Evolutionary conservation across 768 basidiomycete genomes (phyloP), one percentile per base, ranked within the genome.

Genomic region (Tulasnella sp.): DNA sequence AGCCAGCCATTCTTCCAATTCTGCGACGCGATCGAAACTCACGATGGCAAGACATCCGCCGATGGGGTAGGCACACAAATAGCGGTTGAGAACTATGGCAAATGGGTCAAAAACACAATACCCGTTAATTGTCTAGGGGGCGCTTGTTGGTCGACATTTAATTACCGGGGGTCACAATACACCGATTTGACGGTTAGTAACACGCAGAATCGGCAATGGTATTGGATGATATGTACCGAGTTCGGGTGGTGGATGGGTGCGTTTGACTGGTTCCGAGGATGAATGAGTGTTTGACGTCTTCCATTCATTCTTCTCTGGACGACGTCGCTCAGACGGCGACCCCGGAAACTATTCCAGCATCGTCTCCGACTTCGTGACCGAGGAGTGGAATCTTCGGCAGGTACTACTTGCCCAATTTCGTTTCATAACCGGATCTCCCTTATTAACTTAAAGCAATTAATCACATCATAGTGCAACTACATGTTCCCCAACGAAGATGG

Each of bases 401-500:
- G 62, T 68, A 12, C 24, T 5, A 52, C 24, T n/a, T n/a, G n/a
- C n/a, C n/a, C n/a, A n/a, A n/a, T n/a, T n/a, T n/a, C n/a, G n/a
- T n/a, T n/a, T n/a, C n/a, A n/a, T n/a, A n/a, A n/a, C n/a, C n/a
- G n/a, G n/a, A n/a, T n/a, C 48, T 52, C 48, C 48, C 10, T 24
- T 24, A 4, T 52, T 24, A 9, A 52, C 48, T 52, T 24, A 52
- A 8, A n/a, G 52, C 52, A 52, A 52, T 24, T 3, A 24, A 21
- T 12, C 7, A 52, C 52, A 1, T 52, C 52, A 1, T 52, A 52
- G 21, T 80, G 80, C 56, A 21, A 77, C 18, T 31, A 80, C 72
- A 27, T 68, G 46, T 80, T 80, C 78, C 78, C 71, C 71, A 74
- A 38, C 40, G 77, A 24, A 3, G 44, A 79, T 36, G 78, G 78